Base-by-base conservation (phyloP, 2,329 filamentous ascomycete genomes). In the Fusarium napiforme region DNA sequence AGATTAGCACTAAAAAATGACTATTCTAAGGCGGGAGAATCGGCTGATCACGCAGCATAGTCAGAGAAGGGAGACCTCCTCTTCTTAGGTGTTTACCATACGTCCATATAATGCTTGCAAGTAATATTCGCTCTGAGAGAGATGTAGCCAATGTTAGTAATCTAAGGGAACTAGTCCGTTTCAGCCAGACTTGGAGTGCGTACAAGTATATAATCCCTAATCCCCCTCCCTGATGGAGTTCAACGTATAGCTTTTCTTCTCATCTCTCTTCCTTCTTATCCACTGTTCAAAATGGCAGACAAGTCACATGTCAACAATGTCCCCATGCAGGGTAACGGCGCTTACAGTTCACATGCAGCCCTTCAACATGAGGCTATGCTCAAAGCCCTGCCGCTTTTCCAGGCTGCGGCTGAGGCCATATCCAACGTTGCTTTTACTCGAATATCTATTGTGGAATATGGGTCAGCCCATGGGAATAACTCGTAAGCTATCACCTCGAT, bases 241-340 rank as follows among this genome's bases (percentile, higher is more conserved):
- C 42, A n/a, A 16, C 9, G 6, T 4, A 21, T 21, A 21, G 1
- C 9, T 43, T 30, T 28, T 47, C 26, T 11, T 5, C 11, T 7
- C 12, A 28, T 12, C 8, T 47, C 15, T 21, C 45, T 30, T 28
- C 45, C 8, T 4, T 19, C 26, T 30, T 47, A 15, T 8, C 15
- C n/a, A 30, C 19, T 18, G 15, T 57, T 28, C n/a, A 11, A 4
- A 37, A 62, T 62, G 59, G 21, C 40, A 23, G 39, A 46, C 23
- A 37, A 45, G 19, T 18, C 23, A 9, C n/a, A 57, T 32, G 18
- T 39, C 11, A 57, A 62, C 15, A 37, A 57, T 30, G 50, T 62
- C 18, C 59, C 59, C 16, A 62, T 62, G 50, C 59, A 62, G 34
- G 59, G 59, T 3, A 43, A 62, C 18, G 59, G 50, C 3, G 49